Evolutionary conservation across 78 protist species (phyloP).

Genomic region (Cavenderia fasciculata): DNA sequence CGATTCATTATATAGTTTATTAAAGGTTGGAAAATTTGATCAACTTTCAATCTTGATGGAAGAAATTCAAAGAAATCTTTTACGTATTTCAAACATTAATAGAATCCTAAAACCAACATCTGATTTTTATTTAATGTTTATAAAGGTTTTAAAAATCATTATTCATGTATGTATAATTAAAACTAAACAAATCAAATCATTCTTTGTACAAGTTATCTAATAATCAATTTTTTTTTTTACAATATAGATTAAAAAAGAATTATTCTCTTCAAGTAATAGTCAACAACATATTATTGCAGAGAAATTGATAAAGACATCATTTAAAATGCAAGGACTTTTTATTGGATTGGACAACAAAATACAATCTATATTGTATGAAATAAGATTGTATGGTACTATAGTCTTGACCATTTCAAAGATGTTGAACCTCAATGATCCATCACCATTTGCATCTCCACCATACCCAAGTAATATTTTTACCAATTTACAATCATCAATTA

Average conservation of each 20-base stretch:
- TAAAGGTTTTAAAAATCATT: conserved; percentile 15
- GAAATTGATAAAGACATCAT: background rate
- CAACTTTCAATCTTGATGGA: conserved; percentile 31
- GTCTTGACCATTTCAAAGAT: background rate
- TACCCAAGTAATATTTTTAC: no score
- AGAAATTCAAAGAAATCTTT: conserved; percentile 56
- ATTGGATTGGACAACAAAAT: conserved; percentile 44
- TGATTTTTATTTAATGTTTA: conserved; percentile 44
- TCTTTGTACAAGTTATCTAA: background rate
- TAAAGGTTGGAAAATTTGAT: conserved; percentile 1
- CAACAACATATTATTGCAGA: background rate
- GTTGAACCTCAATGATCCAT: no score
- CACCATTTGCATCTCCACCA: no score
- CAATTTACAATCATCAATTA: no score
- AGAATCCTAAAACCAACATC: conserved; percentile 50
- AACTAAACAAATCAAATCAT: background rate
- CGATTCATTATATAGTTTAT: background rate
- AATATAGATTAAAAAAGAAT: conserved; percentile 8
- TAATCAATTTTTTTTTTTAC: background rate
- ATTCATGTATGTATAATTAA: conserved; percentile 1
- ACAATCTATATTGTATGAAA: conserved; percentile 1
- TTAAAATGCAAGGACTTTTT: conserved; percentile 20
- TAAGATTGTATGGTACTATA: background rate
- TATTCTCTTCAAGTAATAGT: background rate
- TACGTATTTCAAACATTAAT: conserved; percentile 40